phyloP scores from a whole-genome alignment of 2,329 filamentous ascomycete genomes.

The Fusarium subglutinans region DNA sequence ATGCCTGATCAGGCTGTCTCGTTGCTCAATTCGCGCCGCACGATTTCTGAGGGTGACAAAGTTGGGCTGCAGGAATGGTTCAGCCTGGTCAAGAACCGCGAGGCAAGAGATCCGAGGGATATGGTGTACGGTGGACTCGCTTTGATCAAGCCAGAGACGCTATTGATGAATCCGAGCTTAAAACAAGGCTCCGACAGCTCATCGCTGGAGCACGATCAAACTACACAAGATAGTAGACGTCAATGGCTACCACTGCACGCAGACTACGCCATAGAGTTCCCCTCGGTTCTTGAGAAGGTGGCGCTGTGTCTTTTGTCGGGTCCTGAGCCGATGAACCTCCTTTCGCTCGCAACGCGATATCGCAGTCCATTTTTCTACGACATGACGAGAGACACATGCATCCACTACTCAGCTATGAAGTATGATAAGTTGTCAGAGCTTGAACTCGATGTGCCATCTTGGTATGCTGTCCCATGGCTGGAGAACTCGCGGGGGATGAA shows the following conservation, averaged over 20 bases:
- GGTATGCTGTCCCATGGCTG: neutral
- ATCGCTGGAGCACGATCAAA: too few species aligned
- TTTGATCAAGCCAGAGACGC: neutral
- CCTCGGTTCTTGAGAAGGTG: neutral
- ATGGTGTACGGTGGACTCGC: neutral
- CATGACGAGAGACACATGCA: neutral
- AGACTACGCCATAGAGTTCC: neutral
- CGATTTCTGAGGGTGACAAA: neutral
- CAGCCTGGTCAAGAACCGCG: neutral
- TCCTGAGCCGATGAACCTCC: neutral
- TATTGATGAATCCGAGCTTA: neutral
- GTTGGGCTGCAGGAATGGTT: neutral
- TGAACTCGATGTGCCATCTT: neutral
- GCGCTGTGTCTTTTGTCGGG: neutral
- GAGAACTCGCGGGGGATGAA: neutral
- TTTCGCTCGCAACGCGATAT: neutral
- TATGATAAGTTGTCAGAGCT: neutral
- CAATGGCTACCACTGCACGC: neutral
- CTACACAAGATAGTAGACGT: accelerated
- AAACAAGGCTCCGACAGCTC: neutral
- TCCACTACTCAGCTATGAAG: neutral
- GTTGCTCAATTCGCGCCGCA: neutral
- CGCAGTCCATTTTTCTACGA: neutral
- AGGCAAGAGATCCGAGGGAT: neutral
- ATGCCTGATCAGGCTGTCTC: neutral